Conservation (phyloP, 2,329 filamentous ascomycete species). For the Venturia aucupariae region DNA sequence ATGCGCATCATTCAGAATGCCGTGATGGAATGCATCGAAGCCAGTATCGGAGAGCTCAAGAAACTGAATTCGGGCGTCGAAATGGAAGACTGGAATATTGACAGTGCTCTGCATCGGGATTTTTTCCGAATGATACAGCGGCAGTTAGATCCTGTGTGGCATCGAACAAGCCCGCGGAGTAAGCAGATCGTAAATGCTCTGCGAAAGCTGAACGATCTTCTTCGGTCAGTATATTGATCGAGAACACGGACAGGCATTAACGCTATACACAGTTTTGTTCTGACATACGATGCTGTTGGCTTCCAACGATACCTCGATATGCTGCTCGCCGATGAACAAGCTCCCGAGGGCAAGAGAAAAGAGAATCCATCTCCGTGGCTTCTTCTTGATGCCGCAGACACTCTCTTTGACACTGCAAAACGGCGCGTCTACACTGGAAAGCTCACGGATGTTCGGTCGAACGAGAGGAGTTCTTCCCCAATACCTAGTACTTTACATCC, state of each 20-base stretch:
- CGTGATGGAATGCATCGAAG: slow-evolving; percentile 90
- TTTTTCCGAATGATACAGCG: slow-evolving; percentile 83
- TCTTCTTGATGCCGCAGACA: slow-evolving; percentile 89
- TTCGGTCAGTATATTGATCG: slow-evolving; percentile 48
- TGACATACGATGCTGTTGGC: slow-evolving; percentile 81
- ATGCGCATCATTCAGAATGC: slow-evolving; percentile 94
- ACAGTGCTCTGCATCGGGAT: slow-evolving; percentile 83
- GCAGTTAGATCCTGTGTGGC: slow-evolving; percentile 94
- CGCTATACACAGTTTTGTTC: slow-evolving; percentile 43
- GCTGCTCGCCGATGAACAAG: slow-evolving; percentile 81
- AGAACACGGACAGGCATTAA: neutral
- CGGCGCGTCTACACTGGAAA: slow-evolving; percentile 74
- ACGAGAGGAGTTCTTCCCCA: slow-evolving; percentile 38
- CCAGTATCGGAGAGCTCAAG: slow-evolving; percentile 86
- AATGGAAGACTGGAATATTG: slow-evolving; percentile 94
- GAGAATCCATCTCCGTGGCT: slow-evolving; percentile 93
- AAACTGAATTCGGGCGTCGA: slow-evolving; percentile 84
- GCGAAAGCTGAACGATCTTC: slow-evolving; percentile 69
- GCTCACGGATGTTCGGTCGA: slow-evolving; percentile 40
- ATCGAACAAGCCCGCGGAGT: slow-evolving; percentile 89
- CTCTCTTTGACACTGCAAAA: slow-evolving; percentile 85
- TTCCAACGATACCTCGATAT: slow-evolving; percentile 93
- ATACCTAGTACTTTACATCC: slow-evolving; percentile 56
- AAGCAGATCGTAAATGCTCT: slow-evolving; percentile 89
- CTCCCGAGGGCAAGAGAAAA: slow-evolving; percentile 74